phyloP scores from a whole-genome alignment of 2,329 filamentous ascomycete species.

The Ophiostoma angusticollis region DNA sequence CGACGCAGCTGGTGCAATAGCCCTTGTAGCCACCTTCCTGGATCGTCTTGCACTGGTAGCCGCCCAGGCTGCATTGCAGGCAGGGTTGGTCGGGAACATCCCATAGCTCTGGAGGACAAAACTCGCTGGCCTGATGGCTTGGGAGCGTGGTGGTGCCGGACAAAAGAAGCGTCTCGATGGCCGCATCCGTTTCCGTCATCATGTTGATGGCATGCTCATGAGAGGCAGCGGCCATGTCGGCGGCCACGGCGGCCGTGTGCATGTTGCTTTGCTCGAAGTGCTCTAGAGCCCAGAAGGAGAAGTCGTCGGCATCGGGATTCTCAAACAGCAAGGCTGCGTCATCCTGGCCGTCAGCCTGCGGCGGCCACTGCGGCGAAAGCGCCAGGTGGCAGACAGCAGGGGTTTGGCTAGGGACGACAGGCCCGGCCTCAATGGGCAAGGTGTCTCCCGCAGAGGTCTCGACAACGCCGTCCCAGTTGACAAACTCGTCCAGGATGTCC shows the following conservation, averaged over 20 bases:
- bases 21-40: constrained; percentile 46
- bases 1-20: constrained; percentile 51
- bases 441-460: constrained; percentile 11
- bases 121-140: constrained; percentile 22
- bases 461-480: constrained; percentile 39
- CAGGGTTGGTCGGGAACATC: constrained; percentile 37
- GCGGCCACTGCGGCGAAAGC: constrained; percentile 1
- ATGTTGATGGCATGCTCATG: too few relatives aligned
- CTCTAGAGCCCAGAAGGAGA: constrained; percentile 45
- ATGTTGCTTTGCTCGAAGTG: constrained; percentile 36
- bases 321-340: constrained; percentile 37
- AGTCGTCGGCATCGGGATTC: constrained; percentile 45
- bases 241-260: constrained; percentile 12
- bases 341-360: constrained; percentile 14
- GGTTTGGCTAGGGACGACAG: constrained; percentile 11
- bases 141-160: constrained; percentile 6
- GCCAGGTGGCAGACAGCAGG: constrained; percentile 8
- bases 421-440: constrained; percentile 16
- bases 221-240: constrained; percentile 10
- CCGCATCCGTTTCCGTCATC: constrained; percentile 2
- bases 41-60: constrained; percentile 48
- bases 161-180: constrained; percentile 1
- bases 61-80: constrained; percentile 35
- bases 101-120: constrained; percentile 19
- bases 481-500: constrained; percentile 43